phyloP scores from a whole-genome alignment of 1,284 basidiomycete genomes.

The Pyrrhoderma noxium region DNA sequence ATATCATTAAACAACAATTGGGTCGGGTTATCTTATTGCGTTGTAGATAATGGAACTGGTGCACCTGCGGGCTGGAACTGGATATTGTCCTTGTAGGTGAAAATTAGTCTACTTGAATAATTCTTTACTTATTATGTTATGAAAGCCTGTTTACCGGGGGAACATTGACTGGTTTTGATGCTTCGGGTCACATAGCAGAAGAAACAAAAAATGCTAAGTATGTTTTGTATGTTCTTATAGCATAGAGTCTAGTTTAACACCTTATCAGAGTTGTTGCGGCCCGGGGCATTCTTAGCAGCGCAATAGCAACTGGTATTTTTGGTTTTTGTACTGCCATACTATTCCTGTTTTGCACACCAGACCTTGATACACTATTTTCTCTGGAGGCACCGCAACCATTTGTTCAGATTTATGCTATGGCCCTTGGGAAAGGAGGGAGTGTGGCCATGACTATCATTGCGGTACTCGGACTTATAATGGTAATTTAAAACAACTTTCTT shows the following conservation, averaged over 20 bases:
- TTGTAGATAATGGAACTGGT: slow-evolving; percentile 75
- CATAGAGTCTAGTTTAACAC: too few species aligned
- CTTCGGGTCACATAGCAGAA: slow-evolving; percentile 83
- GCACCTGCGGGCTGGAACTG: slow-evolving; percentile 82
- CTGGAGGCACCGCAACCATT: slow-evolving; percentile 81
- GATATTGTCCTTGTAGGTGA: slow-evolving; percentile 66
- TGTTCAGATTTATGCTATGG: slow-evolving; percentile 75
- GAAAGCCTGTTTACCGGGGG: slow-evolving; percentile 74
- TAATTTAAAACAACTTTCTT: slow-evolving; percentile 28
- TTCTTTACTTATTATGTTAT: slow-evolving; percentile 18
- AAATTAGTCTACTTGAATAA: slow-evolving; percentile 6
- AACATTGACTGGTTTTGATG: slow-evolving; percentile 81
- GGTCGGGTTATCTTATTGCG: neutral
- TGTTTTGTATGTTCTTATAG: neutral
- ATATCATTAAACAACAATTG: neutral
- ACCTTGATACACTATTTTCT: slow-evolving; percentile 64
- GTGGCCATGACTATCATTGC: slow-evolving; percentile 82
- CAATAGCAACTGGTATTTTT: slow-evolving; percentile 64
- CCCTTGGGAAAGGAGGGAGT: slow-evolving; percentile 68
- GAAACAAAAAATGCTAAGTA: slow-evolving; percentile 83
- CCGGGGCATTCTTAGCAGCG: slow-evolving; percentile 70
- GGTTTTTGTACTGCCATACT: slow-evolving; percentile 73
- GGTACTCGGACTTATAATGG: slow-evolving; percentile 68
- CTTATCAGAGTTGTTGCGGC: slow-evolving; percentile 58
- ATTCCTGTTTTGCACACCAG: slow-evolving; percentile 81